Evolutionary conservation across 345 rosid genomes (phyloP).

Genomic region (Draba incana): DNA sequence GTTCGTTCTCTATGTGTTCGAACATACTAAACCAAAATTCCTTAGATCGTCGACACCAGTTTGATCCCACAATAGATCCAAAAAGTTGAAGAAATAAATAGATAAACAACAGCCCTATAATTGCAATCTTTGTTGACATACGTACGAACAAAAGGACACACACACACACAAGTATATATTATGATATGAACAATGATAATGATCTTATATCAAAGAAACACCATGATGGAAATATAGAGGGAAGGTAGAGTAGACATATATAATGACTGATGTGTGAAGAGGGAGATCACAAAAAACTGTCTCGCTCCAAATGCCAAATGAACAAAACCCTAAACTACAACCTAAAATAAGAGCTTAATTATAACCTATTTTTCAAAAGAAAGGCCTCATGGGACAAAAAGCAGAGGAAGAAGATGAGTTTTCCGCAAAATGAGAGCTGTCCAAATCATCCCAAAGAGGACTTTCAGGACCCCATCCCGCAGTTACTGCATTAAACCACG

Average conservation of each 20-base stretch:
- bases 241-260: not conserved
- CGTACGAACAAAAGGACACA: not conserved
- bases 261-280: slow-evolving; percentile 23
- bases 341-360: slow-evolving; percentile 16
- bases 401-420: slow-evolving; percentile 41
- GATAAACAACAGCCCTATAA: too few relatives aligned
- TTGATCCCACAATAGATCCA: too few relatives aligned
- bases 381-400: slow-evolving; percentile 59
- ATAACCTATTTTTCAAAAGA: slow-evolving; percentile 50
- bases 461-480: slow-evolving; percentile 98
- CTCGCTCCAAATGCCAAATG: slow-evolving; percentile 41
- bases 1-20: not conserved
- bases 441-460: slow-evolving; percentile 94
- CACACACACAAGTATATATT: slow-evolving; percentile 1
- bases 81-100: too few relatives aligned
- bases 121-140: too few relatives aligned
- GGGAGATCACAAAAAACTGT: slow-evolving; percentile 44
- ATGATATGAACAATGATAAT: too few relatives aligned
- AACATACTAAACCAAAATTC: not conserved
- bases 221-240: not conserved
- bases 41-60: too few relatives aligned
- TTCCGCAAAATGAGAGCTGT: slow-evolving; percentile 46
- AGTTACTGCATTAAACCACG: slow-evolving; percentile 86
- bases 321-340: slow-evolving; percentile 29
- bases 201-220: too few relatives aligned